Conservation (phyloP, 805 yeast genomes). For the Kockiozyma suomiensis region DNA sequence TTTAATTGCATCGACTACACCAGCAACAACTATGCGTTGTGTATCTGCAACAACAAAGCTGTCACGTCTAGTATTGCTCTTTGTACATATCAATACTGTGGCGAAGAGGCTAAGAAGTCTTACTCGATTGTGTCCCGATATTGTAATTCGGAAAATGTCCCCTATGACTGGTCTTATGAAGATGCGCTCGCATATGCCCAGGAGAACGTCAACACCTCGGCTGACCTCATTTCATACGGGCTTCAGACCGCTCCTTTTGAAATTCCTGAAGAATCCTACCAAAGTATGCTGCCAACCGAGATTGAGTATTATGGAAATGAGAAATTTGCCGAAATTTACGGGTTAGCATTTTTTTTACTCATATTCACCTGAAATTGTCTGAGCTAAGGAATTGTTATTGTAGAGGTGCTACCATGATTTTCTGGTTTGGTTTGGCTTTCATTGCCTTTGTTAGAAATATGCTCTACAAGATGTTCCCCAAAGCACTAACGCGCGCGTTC, state of each 20-base stretch:
- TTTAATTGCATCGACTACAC: background rate
- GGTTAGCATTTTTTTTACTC: background rate
- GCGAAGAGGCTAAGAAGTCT: background rate
- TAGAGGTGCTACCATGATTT: slow-evolving; percentile 18
- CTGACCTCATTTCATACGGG: background rate
- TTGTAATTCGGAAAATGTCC: background rate
- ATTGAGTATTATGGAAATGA: background rate
- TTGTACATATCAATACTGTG: background rate
- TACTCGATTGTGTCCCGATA: background rate
- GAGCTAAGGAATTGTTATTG: too few species aligned
- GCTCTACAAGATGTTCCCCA: background rate
- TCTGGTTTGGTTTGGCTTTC: slow-evolving; percentile 3
- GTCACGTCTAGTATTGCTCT: background rate
- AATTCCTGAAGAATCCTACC: background rate
- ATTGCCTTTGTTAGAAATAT: slow-evolving; percentile 1
- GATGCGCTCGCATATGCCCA: background rate
- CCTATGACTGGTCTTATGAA: background rate
- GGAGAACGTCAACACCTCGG: background rate
- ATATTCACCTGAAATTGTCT: too few species aligned
- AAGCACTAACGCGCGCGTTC: slow-evolving; percentile 28
- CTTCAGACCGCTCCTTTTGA: background rate
- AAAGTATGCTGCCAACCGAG: background rate
- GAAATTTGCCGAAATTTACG: slow-evolving; percentile 4
- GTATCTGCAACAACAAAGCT: background rate
- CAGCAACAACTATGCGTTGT: background rate